These are phyloP conservation scores for Phytophthora cryptogea DNA, from an alignment of 352 stramenopile genomes.

Conservation along the genomic window DNA sequence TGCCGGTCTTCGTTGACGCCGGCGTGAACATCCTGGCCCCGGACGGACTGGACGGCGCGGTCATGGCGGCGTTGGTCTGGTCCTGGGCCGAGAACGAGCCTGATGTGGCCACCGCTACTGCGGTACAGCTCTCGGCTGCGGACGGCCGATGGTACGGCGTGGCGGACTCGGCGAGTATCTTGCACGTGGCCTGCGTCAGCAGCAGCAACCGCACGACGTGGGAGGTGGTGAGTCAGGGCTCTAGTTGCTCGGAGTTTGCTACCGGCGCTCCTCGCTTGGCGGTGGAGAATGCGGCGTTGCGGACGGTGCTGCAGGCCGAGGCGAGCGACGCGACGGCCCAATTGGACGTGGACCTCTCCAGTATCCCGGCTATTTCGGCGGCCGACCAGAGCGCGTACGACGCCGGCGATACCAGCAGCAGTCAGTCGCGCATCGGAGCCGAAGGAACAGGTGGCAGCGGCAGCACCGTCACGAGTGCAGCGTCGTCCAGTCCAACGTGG, in stretches of 20 bases:
- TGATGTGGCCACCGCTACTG: slow-evolving; percentile 23
- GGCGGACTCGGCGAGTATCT: slow-evolving; percentile 32
- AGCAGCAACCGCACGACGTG: slow-evolving; percentile 41
- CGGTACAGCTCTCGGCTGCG: slow-evolving; percentile 39
- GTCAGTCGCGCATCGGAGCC: slow-evolving; percentile 19
- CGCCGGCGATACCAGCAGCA: slow-evolving; percentile 31
- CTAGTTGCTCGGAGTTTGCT: slow-evolving; percentile 36
- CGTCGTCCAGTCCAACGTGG: neutral
- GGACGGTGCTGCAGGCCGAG: slow-evolving; percentile 30
- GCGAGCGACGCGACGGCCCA: slow-evolving; percentile 34
- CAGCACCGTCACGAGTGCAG: slow-evolving; percentile 11
- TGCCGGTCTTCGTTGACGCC: slow-evolving; percentile 48
- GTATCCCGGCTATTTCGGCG: slow-evolving; percentile 49
- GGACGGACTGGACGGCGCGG: slow-evolving; percentile 49
- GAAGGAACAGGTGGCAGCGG: slow-evolving; percentile 3
- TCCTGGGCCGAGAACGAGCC: slow-evolving; percentile 55
- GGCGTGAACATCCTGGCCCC: slow-evolving; percentile 61
- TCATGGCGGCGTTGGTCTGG: slow-evolving; percentile 61
- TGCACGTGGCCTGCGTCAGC: slow-evolving; percentile 50
- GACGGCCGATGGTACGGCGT: slow-evolving; percentile 61
- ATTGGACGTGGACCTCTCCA: slow-evolving; percentile 46
- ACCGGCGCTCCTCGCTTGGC: slow-evolving; percentile 40
- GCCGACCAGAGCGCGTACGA: slow-evolving; percentile 50
- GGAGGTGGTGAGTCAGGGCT: slow-evolving; percentile 43
- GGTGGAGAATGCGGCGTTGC: slow-evolving; percentile 53